Base-by-base conservation (phyloP, 106 monocot species). In the Allium sativum region DNA sequence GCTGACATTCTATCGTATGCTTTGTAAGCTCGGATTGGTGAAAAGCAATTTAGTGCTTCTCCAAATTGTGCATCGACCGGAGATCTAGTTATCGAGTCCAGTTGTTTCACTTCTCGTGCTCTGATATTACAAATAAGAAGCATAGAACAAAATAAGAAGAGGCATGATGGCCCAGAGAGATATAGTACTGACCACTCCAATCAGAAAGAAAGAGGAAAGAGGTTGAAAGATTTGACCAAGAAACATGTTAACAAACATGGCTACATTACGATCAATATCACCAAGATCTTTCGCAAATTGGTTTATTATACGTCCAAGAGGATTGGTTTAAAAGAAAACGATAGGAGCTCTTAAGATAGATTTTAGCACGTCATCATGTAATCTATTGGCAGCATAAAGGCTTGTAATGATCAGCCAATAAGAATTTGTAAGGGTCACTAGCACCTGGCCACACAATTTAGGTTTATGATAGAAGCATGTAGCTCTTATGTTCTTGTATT, bases 101-200 rank as follows among this genome's bases (percentile, higher is more conserved):
- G 64, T 10, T 90, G 82, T 70, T 98, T 98, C 40, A 92, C 91
- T 80, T 98, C 96, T 53, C 96, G 82, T n/a, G 96, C 67, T 91
- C 98, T 98, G 98, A 72, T 98, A 98, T 64, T 98, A 98, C 21
- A 91, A 68, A 61, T 98, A 98, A 59, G 98, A 80, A 42, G 85
- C 85, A 84, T 98, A 98, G 65, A 98, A 98, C 62, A 98, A 72
- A 65, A 98, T 88, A 58, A 98, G 72, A 48, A 98, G 92, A 43
- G 98, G 98, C 92, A 98, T 74, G 62, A 98, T 92, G 45, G 92
- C 98, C 98, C 98, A 98, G 43, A 98, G 88, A 72, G 98, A 98
- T 22, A 85, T 64, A 8, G 92, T 92, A 79, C 92, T 98, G 58
- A 98, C 88, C 52, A 98, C 64, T 58, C 98, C 98, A 64, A 98